Base-by-base conservation (phyloP, 441 rosid genomes). In the Sinapis alba region DNA sequence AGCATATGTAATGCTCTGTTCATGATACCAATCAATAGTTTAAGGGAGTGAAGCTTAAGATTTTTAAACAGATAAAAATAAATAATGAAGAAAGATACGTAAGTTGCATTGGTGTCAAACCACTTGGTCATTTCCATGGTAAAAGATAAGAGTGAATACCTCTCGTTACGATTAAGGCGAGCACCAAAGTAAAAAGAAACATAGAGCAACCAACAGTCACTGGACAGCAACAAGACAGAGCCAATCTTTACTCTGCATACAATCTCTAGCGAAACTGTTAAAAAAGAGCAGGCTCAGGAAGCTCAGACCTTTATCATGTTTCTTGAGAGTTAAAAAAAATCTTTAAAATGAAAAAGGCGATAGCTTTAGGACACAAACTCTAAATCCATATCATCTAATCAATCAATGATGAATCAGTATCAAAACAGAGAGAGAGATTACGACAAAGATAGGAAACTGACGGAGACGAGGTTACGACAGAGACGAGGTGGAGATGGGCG, bases 181-280 rank as follows among this genome's bases (percentile, higher is more conserved):
- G n/a, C n/a, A n/a, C n/a, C n/a, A 67, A 84, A 78, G 81, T 84
- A 84, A 80, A 86, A 86, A 59, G 89, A 84, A 68, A 86, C 86
- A 73, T 86, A 84, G 76, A 86, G 81, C 83, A 86, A 77, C 87
- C 89, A 86, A 2, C 85, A 83, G 72, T 86, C 87, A 70, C 86
- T 82, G 89, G 7, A 86, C 86, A 2, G 89, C 87, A 69, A 86
- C 82, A 16, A 86, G 74, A 9, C 86, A 84, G 15, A 86, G 69
- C 87, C 86, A 86, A 65, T 86, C 87, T 69, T 84, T 84, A 43
- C 84, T 80, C 83, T 81, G 83, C 87, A 84, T 86, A 26, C 89
- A 84, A 74, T 86, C 89, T 79, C 89, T 80, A 0, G 84, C 84
- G 59, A 81, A 86, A 79, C 81, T 86, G 68, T 84, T 86, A 36